Percentiles rank a stretch among this genome's conserved stretches.
phyloP scores from a whole-genome alignment of 805 yeast genomes.

The Candida silvicultrix region DNA sequence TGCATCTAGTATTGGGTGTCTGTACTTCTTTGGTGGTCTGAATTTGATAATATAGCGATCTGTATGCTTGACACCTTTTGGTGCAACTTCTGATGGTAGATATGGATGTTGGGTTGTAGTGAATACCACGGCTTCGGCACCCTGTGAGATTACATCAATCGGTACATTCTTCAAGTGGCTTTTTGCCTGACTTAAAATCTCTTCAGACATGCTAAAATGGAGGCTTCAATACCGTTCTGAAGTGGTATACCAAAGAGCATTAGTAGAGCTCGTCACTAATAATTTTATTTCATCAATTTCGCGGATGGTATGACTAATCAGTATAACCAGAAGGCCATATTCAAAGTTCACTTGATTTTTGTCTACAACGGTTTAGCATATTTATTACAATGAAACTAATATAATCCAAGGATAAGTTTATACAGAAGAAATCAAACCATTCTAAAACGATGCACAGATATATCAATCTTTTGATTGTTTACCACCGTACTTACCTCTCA shows the following conservation, averaged over 20 bases:
- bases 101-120: slow-evolving; percentile 63
- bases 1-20: slow-evolving; percentile 79
- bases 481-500: slow-evolving; percentile 88
- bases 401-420: too few relatives aligned
- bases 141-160: slow-evolving; percentile 62
- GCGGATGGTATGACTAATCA: too few relatives aligned
- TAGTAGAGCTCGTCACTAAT: too few relatives aligned
- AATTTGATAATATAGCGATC: slow-evolving; percentile 62
- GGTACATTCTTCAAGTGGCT: slow-evolving; percentile 42
- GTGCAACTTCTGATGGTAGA: slow-evolving; percentile 25
- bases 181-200: slow-evolving; percentile 38
- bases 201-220: slow-evolving; percentile 42
- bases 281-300: too few relatives aligned
- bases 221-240: too few relatives aligned
- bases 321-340: too few relatives aligned
- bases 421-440: too few relatives aligned
- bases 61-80: slow-evolving; percentile 15
- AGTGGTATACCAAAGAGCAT: too few relatives aligned
- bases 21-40: slow-evolving; percentile 85
- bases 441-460: too few relatives aligned
- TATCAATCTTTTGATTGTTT: slow-evolving; percentile 38
- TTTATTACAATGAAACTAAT: too few relatives aligned
- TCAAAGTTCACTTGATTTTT: too few relatives aligned
- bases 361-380: too few relatives aligned
- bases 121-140: slow-evolving; percentile 87